phyloP scores from a whole-genome alignment of 257 asterid species.

The Jacaranda mimosifolia region DNA sequence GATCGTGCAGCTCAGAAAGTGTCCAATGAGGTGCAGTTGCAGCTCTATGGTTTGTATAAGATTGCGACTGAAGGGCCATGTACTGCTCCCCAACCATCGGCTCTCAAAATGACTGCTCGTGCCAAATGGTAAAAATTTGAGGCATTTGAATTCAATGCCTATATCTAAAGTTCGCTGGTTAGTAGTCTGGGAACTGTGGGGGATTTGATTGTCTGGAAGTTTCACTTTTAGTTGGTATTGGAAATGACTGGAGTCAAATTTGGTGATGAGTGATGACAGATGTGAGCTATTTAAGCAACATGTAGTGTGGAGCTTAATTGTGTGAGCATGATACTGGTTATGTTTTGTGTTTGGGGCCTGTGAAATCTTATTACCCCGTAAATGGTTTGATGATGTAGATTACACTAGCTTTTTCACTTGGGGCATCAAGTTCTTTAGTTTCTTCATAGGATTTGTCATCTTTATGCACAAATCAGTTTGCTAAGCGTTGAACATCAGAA shows the following conservation, averaged over 20 bases:
- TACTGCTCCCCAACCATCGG: conserved; percentile 65
- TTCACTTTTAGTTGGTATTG: not conserved
- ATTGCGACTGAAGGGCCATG: conserved; percentile 83
- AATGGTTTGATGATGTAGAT: not conserved
- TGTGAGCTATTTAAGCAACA: not conserved
- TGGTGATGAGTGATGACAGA: not conserved
- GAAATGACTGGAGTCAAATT: not conserved
- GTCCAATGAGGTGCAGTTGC: conserved; percentile 71
- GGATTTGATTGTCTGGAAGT: not conserved
- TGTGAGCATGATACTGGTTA: not conserved
- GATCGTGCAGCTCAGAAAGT: conserved; percentile 59
- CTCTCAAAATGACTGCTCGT: conserved; percentile 77
- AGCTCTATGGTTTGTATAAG: conserved; percentile 71
- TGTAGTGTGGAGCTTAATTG: not conserved
- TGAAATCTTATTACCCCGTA: not conserved
- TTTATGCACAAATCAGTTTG: not conserved
- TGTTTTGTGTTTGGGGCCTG: not conserved
- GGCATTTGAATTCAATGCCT: not conserved
- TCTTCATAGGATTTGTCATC: not conserved
- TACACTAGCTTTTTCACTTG: not conserved
- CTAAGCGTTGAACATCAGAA: not conserved
- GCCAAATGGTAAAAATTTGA: conserved; percentile 44
- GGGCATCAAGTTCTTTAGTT: not conserved
- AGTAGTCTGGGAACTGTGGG: not conserved
- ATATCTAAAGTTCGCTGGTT: not conserved